Percentiles rank a stretch among this genome's conserved stretches.
Evolutionary conservation across 2,329 filamentous ascomycete genomes (phyloP).

Genomic region (Diaporthe nobilis): DNA sequence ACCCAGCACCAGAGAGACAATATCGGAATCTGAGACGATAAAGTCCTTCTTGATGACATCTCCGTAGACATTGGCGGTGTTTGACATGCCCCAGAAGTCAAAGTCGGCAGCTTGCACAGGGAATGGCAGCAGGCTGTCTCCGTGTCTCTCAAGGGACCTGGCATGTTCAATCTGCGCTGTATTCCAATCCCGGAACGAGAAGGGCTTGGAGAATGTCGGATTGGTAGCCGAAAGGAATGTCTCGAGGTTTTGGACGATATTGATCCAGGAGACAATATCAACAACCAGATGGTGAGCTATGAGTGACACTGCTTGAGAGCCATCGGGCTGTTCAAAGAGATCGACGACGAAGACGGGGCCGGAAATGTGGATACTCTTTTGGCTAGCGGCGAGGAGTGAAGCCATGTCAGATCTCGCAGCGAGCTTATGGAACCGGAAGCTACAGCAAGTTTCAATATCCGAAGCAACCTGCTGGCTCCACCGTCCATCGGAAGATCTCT

Average conservation of each 20-base stretch:
- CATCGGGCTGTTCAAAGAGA: slow-evolving; percentile 8
- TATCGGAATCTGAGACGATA: not conserved
- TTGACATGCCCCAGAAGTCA: slow-evolving; percentile 17
- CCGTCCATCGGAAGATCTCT: not conserved
- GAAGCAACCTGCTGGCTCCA: not conserved
- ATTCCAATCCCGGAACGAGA: slow-evolving; percentile 8
- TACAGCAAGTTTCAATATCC: not conserved
- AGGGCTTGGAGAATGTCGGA: not conserved
- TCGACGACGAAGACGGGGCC: slow-evolving; percentile 2
- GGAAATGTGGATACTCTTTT: not conserved
- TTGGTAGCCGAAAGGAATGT: not conserved
- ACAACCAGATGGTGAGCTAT: slow-evolving; percentile 7
- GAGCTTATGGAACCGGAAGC: not conserved
- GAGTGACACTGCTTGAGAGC: not conserved
- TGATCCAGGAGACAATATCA: slow-evolving; percentile 17
- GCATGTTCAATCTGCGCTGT: slow-evolving; percentile 1
- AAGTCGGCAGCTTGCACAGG: slow-evolving; percentile 2
- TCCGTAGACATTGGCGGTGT: not conserved
- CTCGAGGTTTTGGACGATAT: slow-evolving; percentile 5
- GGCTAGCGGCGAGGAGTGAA: not conserved
- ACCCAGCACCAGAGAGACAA: not conserved
- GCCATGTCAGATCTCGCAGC: not conserved
- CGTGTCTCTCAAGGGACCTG: not conserved
- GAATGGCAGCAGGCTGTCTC: not conserved
- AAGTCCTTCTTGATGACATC: not conserved